Base-by-base conservation (phyloP, 441 rosid genomes). In the Francoa sonchifolia region DNA sequence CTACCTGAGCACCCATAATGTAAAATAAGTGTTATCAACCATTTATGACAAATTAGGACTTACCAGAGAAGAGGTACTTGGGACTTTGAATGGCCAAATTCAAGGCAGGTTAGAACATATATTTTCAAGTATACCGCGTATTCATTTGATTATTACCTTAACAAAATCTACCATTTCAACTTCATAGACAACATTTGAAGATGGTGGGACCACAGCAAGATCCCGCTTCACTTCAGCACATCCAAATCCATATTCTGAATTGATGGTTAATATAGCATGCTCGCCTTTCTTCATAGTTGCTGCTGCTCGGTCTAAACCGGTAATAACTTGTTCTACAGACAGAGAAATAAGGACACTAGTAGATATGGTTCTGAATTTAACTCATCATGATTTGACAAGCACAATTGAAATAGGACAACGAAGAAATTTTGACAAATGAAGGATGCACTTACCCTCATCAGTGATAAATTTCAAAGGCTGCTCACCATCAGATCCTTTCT, bases 261-360 rank as follows among this genome's bases (percentile, higher is more conserved):
- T 25, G 44, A 78, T 55, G 0, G 69, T 72, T 43, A 72, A 39
- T 25, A 63, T 8, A 19, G 74, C 77, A 48, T 18, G 45, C 50
- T 78, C 87, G 20, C 77, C 82, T 56, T 63, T 78, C 63, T 59
- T 74, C 87, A 78, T 78, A 0, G 75, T 69, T 48, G 72, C 58
- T 37, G 55, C 77, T 5, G 66, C 73, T 56, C 47, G 55, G 47
- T 74, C 87, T 56, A 78, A 62, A 58, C 82, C 87, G 59, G 61
- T 50, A 43, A 78, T 61, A 44, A 68, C 82, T 68, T 69, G 77
- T 39, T 72, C 82, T 78, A 28, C 28, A 46, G 2, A 30, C 19
- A 47, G 33, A 43, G 56, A 59, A 37, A 56, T 8, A 27, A 35
- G 30, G 52, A 33, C 16, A 41, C n/a, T 1, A 30, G 20, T 4